Conservation (phyloP, 1,284 basidiomycete genomes). For the Agaricales sp. region DNA sequence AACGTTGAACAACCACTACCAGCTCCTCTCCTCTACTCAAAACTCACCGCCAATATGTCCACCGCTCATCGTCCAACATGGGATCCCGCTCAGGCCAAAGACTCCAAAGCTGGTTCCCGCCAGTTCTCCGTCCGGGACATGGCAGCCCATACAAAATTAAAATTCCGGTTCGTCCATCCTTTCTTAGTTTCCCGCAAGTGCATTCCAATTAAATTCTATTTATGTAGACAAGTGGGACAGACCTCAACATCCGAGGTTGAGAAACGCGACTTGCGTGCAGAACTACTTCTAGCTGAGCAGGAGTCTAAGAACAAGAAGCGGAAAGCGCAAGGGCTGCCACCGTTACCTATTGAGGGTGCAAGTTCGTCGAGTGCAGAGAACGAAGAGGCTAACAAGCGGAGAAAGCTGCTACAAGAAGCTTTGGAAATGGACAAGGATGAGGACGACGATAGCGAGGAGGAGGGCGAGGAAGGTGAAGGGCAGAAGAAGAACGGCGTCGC, state of each 20-base stretch:
- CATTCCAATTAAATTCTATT: conserved; percentile 1
- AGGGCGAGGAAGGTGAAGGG: conserved; percentile 25
- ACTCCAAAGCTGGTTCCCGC: conserved; percentile 79
- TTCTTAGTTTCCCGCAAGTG: not conserved
- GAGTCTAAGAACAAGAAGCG: conserved; percentile 82
- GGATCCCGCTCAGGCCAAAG: conserved; percentile 80
- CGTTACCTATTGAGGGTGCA: conserved; percentile 29
- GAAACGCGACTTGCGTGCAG: conserved; percentile 72
- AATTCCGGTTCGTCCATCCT: conserved; percentile 62
- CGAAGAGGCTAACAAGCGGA: conserved; percentile 63
- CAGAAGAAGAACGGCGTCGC: conserved; percentile 22
- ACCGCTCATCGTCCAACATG: conserved; percentile 86
- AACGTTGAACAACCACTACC: no score
- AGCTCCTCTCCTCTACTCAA: conserved; percentile 1
- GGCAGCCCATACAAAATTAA: conserved; percentile 90
- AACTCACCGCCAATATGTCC: conserved; percentile 40
- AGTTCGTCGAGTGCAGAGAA: conserved; percentile 27
- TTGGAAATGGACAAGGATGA: conserved; percentile 83
- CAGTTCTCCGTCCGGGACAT: conserved; percentile 87
- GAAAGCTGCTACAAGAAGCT: conserved; percentile 77
- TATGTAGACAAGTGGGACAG: conserved; percentile 70
- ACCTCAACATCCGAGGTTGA: conserved; percentile 67
- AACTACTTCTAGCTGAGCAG: conserved; percentile 74
- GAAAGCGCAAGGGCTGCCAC: conserved; percentile 69
- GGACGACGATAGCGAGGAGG: conserved; percentile 48